These are phyloP conservation scores for Fusarium sp. DNA, from an alignment of 2,329 filamentous ascomycete species.

Conservation along the genomic window DNA sequence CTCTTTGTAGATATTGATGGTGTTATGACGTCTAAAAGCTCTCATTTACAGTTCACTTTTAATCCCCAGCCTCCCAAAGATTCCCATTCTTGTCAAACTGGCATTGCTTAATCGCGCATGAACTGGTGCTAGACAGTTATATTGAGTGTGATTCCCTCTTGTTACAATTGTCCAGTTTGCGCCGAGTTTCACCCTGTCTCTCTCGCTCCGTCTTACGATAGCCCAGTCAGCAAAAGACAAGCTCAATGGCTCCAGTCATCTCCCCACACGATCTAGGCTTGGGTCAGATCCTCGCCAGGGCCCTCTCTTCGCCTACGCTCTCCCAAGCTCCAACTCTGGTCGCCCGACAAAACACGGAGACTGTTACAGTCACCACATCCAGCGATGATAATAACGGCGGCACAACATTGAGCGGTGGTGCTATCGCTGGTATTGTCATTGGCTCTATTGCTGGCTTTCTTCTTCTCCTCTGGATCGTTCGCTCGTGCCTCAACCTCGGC, in stretches of 20 bases:
- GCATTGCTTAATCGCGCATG: slow-evolving; percentile 13
- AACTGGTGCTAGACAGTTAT: slow-evolving; percentile 7
- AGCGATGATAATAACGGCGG: slow-evolving; percentile 34
- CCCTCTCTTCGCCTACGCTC: slow-evolving; percentile 35
- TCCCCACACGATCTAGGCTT: slow-evolving; percentile 34
- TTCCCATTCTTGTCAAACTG: not conserved
- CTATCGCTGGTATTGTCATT: slow-evolving; percentile 54
- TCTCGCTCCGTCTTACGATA: not conserved
- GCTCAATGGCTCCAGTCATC: slow-evolving; percentile 38
- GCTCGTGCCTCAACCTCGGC: slow-evolving; percentile 61
- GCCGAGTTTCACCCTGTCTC: not conserved
- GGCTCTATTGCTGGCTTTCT: slow-evolving; percentile 48
- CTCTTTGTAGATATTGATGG: slow-evolving; percentile 30
- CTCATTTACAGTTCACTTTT: slow-evolving; percentile 11
- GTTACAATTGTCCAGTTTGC: not conserved
- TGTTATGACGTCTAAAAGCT: slow-evolving; percentile 34
- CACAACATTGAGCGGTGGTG: slow-evolving; percentile 60
- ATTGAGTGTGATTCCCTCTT: not conserved
- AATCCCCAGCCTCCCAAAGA: slow-evolving; percentile 13
- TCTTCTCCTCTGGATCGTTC: slow-evolving; percentile 63
- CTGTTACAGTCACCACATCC: slow-evolving; percentile 53
- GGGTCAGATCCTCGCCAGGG: slow-evolving; percentile 29
- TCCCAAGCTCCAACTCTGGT: slow-evolving; percentile 34
- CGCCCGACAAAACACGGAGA: slow-evolving; percentile 44
- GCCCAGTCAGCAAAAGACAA: not conserved